Percentiles rank a stretch among this genome's conserved stretches.
Conservation (phyloP, 768 basidiomycete species). For the Chalciporus piperatus region DNA sequence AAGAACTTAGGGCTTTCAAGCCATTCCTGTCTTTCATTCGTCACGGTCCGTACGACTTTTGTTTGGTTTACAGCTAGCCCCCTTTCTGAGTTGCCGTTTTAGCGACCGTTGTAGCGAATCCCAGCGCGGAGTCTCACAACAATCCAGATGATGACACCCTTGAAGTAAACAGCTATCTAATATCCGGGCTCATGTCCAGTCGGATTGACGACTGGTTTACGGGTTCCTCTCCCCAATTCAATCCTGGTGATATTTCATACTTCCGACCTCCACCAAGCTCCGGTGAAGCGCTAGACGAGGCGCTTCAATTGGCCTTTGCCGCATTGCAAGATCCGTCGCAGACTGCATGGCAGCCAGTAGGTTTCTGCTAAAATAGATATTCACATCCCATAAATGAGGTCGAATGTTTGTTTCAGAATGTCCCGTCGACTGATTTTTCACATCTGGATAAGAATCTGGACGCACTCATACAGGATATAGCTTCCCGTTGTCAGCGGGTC, state of each 20-base stretch:
- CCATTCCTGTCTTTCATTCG: constrained; percentile 79
- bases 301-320: constrained; percentile 47
- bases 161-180: constrained; percentile 79
- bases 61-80: constrained; percentile 5
- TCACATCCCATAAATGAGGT: constrained; percentile 24
- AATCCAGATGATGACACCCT: constrained; percentile 64
- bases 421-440: constrained; percentile 48
- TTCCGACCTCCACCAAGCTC: constrained; percentile 21
- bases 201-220: constrained; percentile 79
- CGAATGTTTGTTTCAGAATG: constrained; percentile 40
- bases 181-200: constrained; percentile 64
- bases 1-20: constrained; percentile 68
- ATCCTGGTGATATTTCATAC: constrained; percentile 30
- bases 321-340: constrained; percentile 46
- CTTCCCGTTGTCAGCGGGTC: constrained; percentile 54
- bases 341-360: constrained; percentile 52
- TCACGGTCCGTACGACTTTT: constrained; percentile 50
- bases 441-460: constrained; percentile 69
- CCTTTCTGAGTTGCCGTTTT: constrained; percentile 17
- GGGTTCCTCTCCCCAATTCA: constrained; percentile 45
- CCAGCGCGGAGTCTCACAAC: constrained; percentile 47
- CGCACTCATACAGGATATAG: constrained; percentile 59
- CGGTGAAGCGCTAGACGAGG: constrained; percentile 30
- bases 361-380: constrained; percentile 32
- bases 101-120: constrained; percentile 52